Evolutionary conservation across 176 grass and related monocot species (phyloP).

Genomic region (Juncus effusus): DNA sequence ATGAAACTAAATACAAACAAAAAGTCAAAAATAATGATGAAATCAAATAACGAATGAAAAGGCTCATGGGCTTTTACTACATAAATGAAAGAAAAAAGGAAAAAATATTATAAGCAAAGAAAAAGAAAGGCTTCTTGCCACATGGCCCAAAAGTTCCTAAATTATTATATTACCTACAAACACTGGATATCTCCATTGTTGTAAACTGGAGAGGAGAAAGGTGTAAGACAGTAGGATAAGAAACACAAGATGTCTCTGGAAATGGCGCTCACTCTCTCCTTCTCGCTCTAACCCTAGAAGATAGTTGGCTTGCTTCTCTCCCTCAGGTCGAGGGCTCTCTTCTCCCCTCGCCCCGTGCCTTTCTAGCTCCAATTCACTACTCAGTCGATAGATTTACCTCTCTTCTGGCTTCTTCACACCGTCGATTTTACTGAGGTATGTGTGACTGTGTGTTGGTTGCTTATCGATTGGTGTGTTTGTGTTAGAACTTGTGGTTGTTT

Average conservation of each 20-base stretch:
- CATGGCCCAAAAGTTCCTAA: too few species aligned
- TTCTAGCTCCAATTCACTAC: neutral
- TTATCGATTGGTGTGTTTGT: too few species aligned
- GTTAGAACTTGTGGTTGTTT: too few species aligned
- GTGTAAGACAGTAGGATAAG: slow-evolving; percentile 13
- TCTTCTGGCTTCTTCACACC: neutral
- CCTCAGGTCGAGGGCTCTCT: neutral
- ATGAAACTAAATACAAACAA: too few species aligned
- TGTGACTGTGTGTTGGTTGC: neutral
- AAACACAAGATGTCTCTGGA: slow-evolving; percentile 14
- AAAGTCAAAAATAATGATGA: too few species aligned
- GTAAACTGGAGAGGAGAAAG: neutral
- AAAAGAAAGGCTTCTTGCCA: too few species aligned
- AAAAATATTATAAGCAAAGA: too few species aligned
- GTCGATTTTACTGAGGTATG: slow-evolving; percentile 8
- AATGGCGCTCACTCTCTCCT: slow-evolving; percentile 12
- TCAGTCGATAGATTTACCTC: neutral
- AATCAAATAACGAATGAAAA: too few species aligned
- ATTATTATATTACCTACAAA: too few species aligned
- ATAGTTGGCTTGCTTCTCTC: neutral
- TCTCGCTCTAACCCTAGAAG: slow-evolving; percentile 21
- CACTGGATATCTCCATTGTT: slow-evolving; percentile 1
- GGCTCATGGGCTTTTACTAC: too few species aligned
- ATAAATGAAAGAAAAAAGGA: too few species aligned
- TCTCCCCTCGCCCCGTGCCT: slow-evolving; percentile 9